phyloP scores from a whole-genome alignment of 2,329 filamentous ascomycete species.

The Colletotrichum sp. region DNA sequence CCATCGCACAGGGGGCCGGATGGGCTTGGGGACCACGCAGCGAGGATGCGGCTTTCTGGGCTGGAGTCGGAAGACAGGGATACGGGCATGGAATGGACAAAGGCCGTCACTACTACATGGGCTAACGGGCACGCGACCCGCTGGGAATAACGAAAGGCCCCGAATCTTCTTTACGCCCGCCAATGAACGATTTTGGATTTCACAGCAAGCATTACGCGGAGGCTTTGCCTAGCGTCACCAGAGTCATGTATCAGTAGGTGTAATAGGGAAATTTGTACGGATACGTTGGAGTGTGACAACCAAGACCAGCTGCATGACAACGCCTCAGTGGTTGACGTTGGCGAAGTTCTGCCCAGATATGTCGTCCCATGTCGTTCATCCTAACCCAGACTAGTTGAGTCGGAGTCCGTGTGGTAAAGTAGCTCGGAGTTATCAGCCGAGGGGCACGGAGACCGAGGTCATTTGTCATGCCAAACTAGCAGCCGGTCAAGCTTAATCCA shows the following conservation, averaged over 20 bases:
- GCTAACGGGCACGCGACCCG: not conserved
- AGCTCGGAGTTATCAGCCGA: not conserved
- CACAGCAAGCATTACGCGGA: not conserved
- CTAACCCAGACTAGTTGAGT: not conserved
- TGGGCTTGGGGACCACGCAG: constrained; percentile 77
- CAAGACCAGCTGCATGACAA: not conserved
- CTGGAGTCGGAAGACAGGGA: not conserved
- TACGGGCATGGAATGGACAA: not conserved
- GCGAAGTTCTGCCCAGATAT: not conserved
- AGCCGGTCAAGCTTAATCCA: not conserved
- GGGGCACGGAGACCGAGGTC: not conserved
- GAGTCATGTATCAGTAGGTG: not conserved
- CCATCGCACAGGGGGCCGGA: constrained; percentile 62
- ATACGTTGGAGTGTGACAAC: not conserved
- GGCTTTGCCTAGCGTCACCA: not conserved
- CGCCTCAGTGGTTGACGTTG: not conserved
- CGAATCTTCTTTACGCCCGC: not conserved
- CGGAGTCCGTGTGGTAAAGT: not conserved
- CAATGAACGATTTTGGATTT: not conserved
- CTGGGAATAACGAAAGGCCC: not conserved
- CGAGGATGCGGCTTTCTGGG: constrained; percentile 5
- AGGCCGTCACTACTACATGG: not conserved
- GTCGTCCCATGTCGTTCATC: not conserved
- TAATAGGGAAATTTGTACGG: not conserved
- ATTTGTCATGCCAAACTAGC: not conserved